Evolutionary conservation across 495 filamentous ascomycete species (phyloP).

Genomic region (Coniosporium apollinis): DNA sequence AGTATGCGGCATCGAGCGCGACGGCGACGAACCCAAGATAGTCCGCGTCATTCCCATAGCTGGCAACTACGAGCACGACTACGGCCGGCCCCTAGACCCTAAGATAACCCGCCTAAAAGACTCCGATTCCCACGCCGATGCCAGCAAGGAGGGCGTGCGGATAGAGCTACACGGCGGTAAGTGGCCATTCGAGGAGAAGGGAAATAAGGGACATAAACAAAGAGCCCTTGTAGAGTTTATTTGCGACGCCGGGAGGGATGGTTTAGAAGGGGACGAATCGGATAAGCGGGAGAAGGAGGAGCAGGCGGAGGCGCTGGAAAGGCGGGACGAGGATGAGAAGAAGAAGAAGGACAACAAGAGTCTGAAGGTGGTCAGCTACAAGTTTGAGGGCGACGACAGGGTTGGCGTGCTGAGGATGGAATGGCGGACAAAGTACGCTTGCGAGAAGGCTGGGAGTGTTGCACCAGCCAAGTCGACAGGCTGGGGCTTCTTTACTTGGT

Average conservation of each 20-base stretch:
- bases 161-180: constrained; percentile 53
- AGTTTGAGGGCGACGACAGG: constrained; percentile 27
- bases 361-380: constrained; percentile 57
- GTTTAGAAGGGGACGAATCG: constrained; percentile 43
- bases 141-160: constrained; percentile 48
- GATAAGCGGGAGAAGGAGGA: constrained; percentile 21
- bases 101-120: constrained; percentile 44
- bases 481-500: constrained; percentile 98
- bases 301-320: constrained; percentile 20
- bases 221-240: constrained; percentile 67
- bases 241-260: constrained; percentile 52
- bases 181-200: constrained; percentile 29
- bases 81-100: constrained; percentile 40
- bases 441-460: constrained; percentile 32
- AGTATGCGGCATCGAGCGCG: constrained; percentile 67
- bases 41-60: constrained; percentile 53
- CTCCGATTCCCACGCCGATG: constrained; percentile 38
- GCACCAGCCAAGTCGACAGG: constrained; percentile 18
- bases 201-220: constrained; percentile 34
- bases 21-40: constrained; percentile 27
- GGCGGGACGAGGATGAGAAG: constrained; percentile 16
- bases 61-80: constrained; percentile 39
- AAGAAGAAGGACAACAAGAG: constrained; percentile 33
- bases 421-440: constrained; percentile 78
- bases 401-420: constrained; percentile 47